A percentile compares a stretch with the other conserved stretches of the same genome.
Evolutionary conservation across 208 protist species (phyloP).

Genomic region (Herpetomonas samuelpessoai): DNA sequence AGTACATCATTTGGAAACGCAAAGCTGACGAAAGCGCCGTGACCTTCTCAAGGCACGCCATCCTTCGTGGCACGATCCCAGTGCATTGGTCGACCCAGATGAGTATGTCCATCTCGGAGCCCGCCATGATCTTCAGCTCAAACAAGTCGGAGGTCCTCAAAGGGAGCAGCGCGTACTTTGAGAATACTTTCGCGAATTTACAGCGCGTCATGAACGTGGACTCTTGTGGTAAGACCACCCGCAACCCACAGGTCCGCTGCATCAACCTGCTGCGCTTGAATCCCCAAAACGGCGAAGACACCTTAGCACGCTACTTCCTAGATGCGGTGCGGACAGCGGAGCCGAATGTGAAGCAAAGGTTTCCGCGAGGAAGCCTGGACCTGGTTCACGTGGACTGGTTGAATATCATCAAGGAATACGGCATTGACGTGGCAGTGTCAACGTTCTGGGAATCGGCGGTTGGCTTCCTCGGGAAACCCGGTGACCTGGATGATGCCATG

Average conservation of each 20-base stretch:
- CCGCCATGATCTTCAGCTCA: conserved; percentile 75
- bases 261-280: conserved; percentile 79
- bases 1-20: conserved; percentile 78
- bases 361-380: conserved; percentile 47
- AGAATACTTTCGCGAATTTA: conserved; percentile 46
- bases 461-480: conserved; percentile 43
- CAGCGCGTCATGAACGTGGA: conserved; percentile 59
- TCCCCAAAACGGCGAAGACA: conserved; percentile 57
- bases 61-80: conserved; percentile 81
- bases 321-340: conserved; percentile 56
- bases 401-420: conserved; percentile 69
- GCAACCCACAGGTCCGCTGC: conserved; percentile 61
- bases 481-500: conserved; percentile 43
- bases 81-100: conserved; percentile 82
- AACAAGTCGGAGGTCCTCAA: conserved; percentile 62
- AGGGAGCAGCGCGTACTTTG: conserved; percentile 67
- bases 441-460: conserved; percentile 68
- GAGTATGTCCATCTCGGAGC: conserved; percentile 63
- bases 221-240: conserved; percentile 16
- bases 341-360: conserved; percentile 27
- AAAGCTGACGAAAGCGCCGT: conserved; percentile 28
- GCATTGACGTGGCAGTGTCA: conserved; percentile 56
- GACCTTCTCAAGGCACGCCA: conserved; percentile 60
- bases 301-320: conserved; percentile 60
- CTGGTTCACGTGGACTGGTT: conserved; percentile 86